A percentile compares a stretch with the other conserved stretches of the same genome.
Conservation (phyloP, 495 filamentous ascomycete species). For the Rostrohypoxylon terebratum region DNA sequence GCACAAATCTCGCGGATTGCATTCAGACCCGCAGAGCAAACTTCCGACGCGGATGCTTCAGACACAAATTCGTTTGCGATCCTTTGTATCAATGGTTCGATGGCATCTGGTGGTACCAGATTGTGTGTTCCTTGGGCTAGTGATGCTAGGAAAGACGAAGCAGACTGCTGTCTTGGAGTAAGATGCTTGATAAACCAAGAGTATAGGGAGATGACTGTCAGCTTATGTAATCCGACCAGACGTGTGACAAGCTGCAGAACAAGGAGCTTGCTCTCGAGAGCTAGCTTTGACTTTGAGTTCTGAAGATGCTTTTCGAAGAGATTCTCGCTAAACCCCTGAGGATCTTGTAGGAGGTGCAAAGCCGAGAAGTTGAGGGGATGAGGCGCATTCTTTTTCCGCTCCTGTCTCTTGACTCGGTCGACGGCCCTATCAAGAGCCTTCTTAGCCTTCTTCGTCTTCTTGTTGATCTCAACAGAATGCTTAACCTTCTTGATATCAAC, state of each 20-base stretch:
- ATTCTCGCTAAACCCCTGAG: conserved; percentile 91
- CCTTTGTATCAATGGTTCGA: conserved; percentile 92
- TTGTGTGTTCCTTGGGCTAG: conserved; percentile 92
- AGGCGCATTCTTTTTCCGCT: conserved; percentile 86
- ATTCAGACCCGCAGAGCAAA: conserved; percentile 93
- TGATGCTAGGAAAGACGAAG: conserved; percentile 93
- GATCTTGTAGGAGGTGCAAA: conserved; percentile 91
- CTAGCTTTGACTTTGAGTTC: conserved; percentile 83
- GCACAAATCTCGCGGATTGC: conserved; percentile 94
- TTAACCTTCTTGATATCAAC: conserved; percentile 83
- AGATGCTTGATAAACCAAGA: conserved; percentile 87
- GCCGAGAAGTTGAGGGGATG: conserved; percentile 96
- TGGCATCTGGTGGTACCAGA: conserved; percentile 90
- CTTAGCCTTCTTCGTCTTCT: conserved; percentile 90
- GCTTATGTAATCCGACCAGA: conserved; percentile 91
- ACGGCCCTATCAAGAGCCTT: conserved; percentile 82
- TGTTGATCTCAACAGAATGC: conserved; percentile 90
- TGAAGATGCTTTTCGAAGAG: conserved; percentile 93
- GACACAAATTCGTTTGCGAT: conserved; percentile 99
- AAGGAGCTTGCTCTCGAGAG: conserved; percentile 89
- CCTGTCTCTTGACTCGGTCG: conserved; percentile 78
- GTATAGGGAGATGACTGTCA: conserved; percentile 70
- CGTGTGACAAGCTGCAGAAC: conserved; percentile 90
- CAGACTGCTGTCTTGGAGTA: conserved; percentile 87
- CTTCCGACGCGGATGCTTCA: conserved; percentile 89